These are phyloP conservation scores for Piloderma croceum DNA, from an alignment of 768 basidiomycete genomes.

Conservation along the genomic window DNA sequence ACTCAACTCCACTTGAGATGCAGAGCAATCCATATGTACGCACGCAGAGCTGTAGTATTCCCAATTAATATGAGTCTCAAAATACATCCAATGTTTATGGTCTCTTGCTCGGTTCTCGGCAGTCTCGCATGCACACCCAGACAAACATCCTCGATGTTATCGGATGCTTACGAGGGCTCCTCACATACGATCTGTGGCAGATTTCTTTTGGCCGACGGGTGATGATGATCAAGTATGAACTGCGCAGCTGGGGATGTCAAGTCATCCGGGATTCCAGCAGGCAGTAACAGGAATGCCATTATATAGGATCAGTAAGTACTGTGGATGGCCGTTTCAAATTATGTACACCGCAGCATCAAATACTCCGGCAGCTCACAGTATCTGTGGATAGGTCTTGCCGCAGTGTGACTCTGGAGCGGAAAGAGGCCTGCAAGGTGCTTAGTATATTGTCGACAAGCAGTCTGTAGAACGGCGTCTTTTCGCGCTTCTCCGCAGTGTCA, in stretches of 20 bases:
- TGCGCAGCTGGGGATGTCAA: slow-evolving; percentile 33
- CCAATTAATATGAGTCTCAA: slow-evolving; percentile 9
- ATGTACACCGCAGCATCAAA: too few species aligned
- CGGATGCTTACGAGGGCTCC: slow-evolving; percentile 14
- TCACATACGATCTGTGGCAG: slow-evolving; percentile 20
- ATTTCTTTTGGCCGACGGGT: slow-evolving; percentile 16
- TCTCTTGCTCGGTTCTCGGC: not conserved
- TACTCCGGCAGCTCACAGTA: too few species aligned
- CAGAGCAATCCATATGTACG: slow-evolving; percentile 31
- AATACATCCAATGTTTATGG: not conserved
- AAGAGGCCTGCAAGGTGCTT: too few species aligned
- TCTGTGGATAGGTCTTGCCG: too few species aligned
- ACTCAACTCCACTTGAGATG: slow-evolving; percentile 27
- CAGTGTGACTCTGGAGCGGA: too few species aligned
- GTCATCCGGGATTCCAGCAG: slow-evolving; percentile 32
- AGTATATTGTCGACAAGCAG: too few species aligned
- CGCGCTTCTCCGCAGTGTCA: too few species aligned
- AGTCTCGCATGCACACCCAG: too few species aligned
- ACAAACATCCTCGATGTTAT: slow-evolving; percentile 5
- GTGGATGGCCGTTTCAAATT: too few species aligned
- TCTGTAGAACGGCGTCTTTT: too few species aligned
- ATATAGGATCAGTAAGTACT: too few species aligned
- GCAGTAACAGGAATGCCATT: too few species aligned
- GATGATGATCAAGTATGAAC: slow-evolving; percentile 32
- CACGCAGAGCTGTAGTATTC: slow-evolving; percentile 22